Evolutionary conservation across 2,329 filamentous ascomycete genomes (phyloP).

Genomic region (Thelonectria discophora): DNA sequence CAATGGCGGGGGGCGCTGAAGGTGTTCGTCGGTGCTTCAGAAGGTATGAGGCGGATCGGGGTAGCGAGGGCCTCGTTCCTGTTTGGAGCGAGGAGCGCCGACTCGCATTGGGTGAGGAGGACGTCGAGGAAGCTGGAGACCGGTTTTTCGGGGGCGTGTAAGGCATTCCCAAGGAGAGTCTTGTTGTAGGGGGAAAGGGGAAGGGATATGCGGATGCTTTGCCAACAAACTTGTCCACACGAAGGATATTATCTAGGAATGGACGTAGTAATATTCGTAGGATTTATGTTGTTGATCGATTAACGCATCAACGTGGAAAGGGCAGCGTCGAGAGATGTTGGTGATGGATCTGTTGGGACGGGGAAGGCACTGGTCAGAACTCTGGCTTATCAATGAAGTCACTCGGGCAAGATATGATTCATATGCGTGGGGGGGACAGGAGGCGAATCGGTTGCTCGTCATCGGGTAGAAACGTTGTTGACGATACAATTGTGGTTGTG

Average conservation of each 20-base stretch:
- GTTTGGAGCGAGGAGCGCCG: conserved; percentile 66
- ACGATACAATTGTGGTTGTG: not conserved
- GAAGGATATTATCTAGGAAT: conserved; percentile 19
- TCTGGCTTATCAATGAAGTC: conserved; percentile 26
- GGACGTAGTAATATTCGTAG: not conserved
- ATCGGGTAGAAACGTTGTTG: not conserved
- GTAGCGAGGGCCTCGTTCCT: conserved; percentile 62
- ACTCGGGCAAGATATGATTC: conserved; percentile 23
- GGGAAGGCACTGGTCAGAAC: conserved; percentile 41
- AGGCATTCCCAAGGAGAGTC: conserved; percentile 71
- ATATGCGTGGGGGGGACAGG: not conserved
- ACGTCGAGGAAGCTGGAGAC: conserved; percentile 68
- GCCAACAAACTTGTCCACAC: conserved; percentile 35
- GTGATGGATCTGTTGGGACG: conserved; percentile 27
- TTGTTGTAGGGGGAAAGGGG: conserved; percentile 21
- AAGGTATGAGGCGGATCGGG: conserved; percentile 72
- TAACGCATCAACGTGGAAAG: conserved; percentile 35
- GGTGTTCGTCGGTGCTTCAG: conserved; percentile 69
- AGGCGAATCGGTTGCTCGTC: not conserved
- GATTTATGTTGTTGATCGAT: conserved; percentile 24
- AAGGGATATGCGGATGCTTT: conserved; percentile 38
- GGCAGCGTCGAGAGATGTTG: conserved; percentile 20
- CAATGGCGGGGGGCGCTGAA: conserved; percentile 49
- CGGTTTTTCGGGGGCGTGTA: conserved; percentile 82
- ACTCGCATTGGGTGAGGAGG: conserved; percentile 64